Base-by-base conservation (phyloP, 176 grass and related monocot species). In the Paspalum notatum region DNA sequence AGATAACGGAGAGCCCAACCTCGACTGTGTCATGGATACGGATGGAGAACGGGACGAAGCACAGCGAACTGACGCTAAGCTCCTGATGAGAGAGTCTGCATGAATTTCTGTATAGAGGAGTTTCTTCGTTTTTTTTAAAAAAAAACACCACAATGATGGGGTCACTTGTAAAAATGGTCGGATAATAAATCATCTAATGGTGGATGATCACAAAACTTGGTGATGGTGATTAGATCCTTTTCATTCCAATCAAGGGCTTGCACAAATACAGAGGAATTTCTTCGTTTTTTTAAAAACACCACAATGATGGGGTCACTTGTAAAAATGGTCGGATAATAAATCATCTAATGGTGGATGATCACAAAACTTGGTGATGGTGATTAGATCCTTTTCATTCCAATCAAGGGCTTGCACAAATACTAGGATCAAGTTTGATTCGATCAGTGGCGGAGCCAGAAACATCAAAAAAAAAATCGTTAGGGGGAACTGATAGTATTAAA, bases 11-110 rank as follows among this genome's bases (percentile, higher is more conserved):
- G 68, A 63, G 72, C 0, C 92, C 85, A 0, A 92, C 87, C 54
- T 85, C 90, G 6, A 10, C 75, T 0, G 45, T 81, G 39, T 90
- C 95, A 3, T 94, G 95, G 95, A 92, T 94, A 82, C 82, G 95
- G 68, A 94, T 94, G 95, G 95, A 94, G 63, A 81, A 94, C 62
- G 81, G 90, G 32, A 87, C 57, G 1, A 80, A 65, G 39, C 95
- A 94, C 71, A 92, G 95, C 22, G 46, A 90, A 65, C 27, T 90
- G 57, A 76, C 46, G n/a, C 72, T 97, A 38, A 83, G 68, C 26
- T 74, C 82, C 10, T 90, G 79, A 12, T 52, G 13, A n/a, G n/a
- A n/a, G n/a, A 9, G 10, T 13, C 15, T 71, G 32, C 15, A 13
- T 63, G 47, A 26, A 5, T 76, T 8, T 45, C 16, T 47, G 75